Conservation (phyloP, 2,329 filamentous ascomycete genomes). For the Penicillium frequentans region DNA sequence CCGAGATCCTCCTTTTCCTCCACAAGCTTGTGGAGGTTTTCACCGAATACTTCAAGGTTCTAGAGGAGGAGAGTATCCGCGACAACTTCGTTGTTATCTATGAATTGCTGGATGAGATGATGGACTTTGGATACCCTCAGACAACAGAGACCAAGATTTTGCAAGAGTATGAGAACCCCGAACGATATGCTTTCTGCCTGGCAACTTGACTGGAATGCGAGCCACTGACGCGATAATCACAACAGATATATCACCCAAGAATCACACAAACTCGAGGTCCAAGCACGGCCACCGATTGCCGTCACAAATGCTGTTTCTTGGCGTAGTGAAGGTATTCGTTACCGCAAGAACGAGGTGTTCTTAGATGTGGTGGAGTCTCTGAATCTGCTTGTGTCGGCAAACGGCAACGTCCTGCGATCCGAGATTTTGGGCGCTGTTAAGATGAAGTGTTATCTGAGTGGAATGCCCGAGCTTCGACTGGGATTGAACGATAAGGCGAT, state of each 20-base stretch:
- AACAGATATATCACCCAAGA: slow-evolving; percentile 91
- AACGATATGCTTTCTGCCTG: not conserved
- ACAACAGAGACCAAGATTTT: slow-evolving; percentile 98
- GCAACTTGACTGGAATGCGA: not conserved
- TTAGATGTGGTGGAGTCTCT: slow-evolving; percentile 95
- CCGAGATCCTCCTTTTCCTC: slow-evolving; percentile 96
- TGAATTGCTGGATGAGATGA: slow-evolving; percentile 98
- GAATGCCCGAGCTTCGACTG: slow-evolving; percentile 93
- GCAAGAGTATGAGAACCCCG: slow-evolving; percentile 64
- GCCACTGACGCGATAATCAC: not conserved
- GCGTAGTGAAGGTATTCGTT: slow-evolving; percentile 96
- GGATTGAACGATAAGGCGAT: slow-evolving; percentile 99
- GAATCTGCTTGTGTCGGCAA: slow-evolving; percentile 90
- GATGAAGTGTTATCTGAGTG: slow-evolving; percentile 99
- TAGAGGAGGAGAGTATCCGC: slow-evolving; percentile 97
- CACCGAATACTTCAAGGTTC: slow-evolving; percentile 98
- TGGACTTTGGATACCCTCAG: slow-evolving; percentile 99
- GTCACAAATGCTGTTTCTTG: slow-evolving; percentile 98
- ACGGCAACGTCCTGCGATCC: slow-evolving; percentile 90
- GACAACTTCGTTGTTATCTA: slow-evolving; percentile 99
- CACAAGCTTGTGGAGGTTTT: slow-evolving; percentile 99
- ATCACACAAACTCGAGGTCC: slow-evolving; percentile 96
- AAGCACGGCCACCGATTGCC: slow-evolving; percentile 92
- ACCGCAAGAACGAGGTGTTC: slow-evolving; percentile 99
- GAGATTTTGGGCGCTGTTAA: slow-evolving; percentile 97